These are phyloP conservation scores for Candida patagonica DNA, from an alignment of 805 yeast genomes.

Conservation along the genomic window DNA sequence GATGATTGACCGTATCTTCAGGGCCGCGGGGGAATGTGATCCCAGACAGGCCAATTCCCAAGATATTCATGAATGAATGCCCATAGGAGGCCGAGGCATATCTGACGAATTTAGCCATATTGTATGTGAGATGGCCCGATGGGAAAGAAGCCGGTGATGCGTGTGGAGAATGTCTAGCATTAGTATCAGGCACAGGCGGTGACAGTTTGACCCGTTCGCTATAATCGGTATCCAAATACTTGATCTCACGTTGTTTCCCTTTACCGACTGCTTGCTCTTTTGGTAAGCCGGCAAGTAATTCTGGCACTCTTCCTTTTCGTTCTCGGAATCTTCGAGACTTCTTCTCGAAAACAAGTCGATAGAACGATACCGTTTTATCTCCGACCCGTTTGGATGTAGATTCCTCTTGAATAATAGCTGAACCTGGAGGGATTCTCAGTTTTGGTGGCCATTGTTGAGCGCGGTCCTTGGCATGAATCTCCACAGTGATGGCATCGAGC, in stretches of 20 bases:
- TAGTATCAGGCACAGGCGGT: neutral
- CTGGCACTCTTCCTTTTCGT: constrained; percentile 11
- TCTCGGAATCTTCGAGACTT: constrained; percentile 11
- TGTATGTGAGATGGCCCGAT: constrained; percentile 21
- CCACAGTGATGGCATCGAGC: constrained; percentile 14
- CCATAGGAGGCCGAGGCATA: constrained; percentile 30
- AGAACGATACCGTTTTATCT: constrained; percentile 7
- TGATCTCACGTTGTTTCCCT: neutral
- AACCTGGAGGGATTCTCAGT: constrained; percentile 11
- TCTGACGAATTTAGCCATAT: constrained; percentile 25
- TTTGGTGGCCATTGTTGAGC: constrained; percentile 1
- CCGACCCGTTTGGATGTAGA: neutral
- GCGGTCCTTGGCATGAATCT: constrained; percentile 7
- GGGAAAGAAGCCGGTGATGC: constrained; percentile 14
- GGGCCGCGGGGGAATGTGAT: constrained; percentile 1
- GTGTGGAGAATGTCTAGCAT: neutral
- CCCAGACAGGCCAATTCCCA: constrained; percentile 19
- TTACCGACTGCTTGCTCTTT: neutral
- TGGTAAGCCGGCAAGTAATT: neutral
- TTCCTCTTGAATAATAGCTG: constrained; percentile 11
- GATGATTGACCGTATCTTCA: constrained; percentile 18
- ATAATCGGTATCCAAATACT: neutral
- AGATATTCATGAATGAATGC: constrained; percentile 25
- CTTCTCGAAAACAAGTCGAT: constrained; percentile 14
- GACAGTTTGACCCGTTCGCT: no score